Evolutionary conservation across 2,329 filamentous ascomycete species (phyloP).

Genomic region (Xylariales sp.): DNA sequence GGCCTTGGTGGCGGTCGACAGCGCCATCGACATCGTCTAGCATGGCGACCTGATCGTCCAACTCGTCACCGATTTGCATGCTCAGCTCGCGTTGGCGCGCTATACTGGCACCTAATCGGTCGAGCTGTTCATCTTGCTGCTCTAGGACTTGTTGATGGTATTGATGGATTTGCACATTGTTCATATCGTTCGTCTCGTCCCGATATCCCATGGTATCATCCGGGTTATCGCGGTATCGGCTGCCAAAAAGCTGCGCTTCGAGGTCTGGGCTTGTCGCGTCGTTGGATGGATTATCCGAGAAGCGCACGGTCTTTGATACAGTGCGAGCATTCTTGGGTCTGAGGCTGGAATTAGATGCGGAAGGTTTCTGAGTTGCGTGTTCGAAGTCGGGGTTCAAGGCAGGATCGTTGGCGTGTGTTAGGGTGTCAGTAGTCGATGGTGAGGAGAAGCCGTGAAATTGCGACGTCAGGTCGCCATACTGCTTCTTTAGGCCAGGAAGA

Average conservation of each 20-base stretch:
- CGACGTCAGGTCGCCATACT: conserved; percentile 79
- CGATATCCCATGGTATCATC: conserved; percentile 66
- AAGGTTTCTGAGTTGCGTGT: conserved; percentile 64
- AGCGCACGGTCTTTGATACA: conserved; percentile 81
- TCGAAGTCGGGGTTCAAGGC: conserved; percentile 72
- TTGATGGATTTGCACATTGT: conserved; percentile 86
- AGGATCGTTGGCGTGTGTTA: conserved; percentile 73
- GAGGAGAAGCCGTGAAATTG: conserved; percentile 80
- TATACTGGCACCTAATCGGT: conserved; percentile 86
- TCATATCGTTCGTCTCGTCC: conserved; percentile 69
- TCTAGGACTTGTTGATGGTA: conserved; percentile 84
- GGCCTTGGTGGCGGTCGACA: conserved; percentile 82
- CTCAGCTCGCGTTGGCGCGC: conserved; percentile 89
- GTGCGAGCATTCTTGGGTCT: conserved; percentile 50
- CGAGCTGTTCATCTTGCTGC: conserved; percentile 96
- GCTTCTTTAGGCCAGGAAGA: conserved; percentile 74
- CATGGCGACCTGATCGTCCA: conserved; percentile 89
- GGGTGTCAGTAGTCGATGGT: conserved; percentile 60
- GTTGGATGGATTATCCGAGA: conserved; percentile 72
- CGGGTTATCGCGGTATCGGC: conserved; percentile 78
- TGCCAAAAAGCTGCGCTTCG: conserved; percentile 59
- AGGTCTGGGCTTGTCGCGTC: conserved; percentile 58
- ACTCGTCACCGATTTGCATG: conserved; percentile 95
- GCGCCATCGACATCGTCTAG: conserved; percentile 88
- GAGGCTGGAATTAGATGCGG: conserved; percentile 40